These are phyloP conservation scores for Acacia confusa DNA, from an alignment of 306 rosid genomes.

Conservation along the genomic window DNA sequence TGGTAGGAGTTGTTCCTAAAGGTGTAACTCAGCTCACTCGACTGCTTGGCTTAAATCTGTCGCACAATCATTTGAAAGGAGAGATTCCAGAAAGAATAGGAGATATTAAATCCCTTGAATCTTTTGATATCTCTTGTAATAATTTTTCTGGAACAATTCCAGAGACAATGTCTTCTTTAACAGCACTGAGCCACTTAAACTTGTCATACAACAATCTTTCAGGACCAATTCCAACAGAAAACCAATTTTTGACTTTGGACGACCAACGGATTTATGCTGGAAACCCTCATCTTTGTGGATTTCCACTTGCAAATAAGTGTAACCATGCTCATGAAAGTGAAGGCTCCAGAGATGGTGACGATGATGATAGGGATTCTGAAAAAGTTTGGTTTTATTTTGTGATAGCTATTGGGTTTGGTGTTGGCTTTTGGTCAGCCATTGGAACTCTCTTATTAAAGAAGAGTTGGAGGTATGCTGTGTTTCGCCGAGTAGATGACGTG, in stretches of 20 bases:
- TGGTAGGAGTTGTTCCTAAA: background rate
- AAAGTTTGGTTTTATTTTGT: slow-evolving; percentile 3
- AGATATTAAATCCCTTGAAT: background rate
- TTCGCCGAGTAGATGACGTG: background rate
- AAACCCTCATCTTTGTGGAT: background rate
- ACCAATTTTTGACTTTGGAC: background rate
- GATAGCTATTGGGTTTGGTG: background rate
- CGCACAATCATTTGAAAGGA: background rate
- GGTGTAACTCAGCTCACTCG: background rate
- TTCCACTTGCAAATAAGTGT: background rate
- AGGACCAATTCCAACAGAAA: background rate
- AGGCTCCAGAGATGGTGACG: background rate
- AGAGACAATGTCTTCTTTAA: background rate
- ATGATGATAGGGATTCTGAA: background rate
- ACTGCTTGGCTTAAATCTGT: background rate
- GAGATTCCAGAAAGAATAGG: background rate
- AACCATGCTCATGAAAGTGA: background rate
- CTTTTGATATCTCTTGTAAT: background rate
- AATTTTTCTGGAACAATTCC: background rate
- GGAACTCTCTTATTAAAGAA: background rate
- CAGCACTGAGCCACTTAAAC: background rate
- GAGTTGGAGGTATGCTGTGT: background rate
- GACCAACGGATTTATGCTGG: background rate
- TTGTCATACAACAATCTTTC: background rate
- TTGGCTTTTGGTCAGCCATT: background rate